A percentile compares a stretch with the other conserved stretches of the same genome.
Evolutionary conservation across 306 rosid genomes (phyloP).

Genomic region (Malus sieversii): DNA sequence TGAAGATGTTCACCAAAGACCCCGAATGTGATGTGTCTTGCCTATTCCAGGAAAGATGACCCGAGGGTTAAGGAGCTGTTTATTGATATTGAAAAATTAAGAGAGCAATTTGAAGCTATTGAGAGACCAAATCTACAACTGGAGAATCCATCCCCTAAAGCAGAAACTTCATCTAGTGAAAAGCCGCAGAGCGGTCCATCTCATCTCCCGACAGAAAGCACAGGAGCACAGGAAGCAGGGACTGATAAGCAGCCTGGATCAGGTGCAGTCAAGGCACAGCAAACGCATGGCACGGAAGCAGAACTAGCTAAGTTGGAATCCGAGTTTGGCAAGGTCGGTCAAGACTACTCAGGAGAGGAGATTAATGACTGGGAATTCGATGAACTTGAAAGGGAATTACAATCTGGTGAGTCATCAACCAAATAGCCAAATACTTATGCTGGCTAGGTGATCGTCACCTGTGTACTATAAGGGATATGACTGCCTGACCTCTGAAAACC

Average conservation of each 20-base stretch:
- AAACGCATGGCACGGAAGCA: conserved; percentile 52
- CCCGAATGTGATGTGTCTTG: conserved; percentile 4
- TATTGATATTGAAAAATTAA: conserved; percentile 56
- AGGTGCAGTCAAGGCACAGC: conserved; percentile 36
- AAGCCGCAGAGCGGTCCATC: conserved; percentile 26
- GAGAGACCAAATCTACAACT: conserved; percentile 81
- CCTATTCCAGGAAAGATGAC: conserved; percentile 67
- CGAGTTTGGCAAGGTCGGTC: conserved; percentile 74
- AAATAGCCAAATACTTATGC: conserved; percentile 17
- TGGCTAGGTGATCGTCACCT: conserved; percentile 13
- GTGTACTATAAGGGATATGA: conserved; percentile 23
- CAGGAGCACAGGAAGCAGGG: conserved; percentile 22
- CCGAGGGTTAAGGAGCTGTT: conserved; percentile 62
- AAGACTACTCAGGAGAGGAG: conserved; percentile 71
- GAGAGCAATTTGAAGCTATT: conserved; percentile 57
- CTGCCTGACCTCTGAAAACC: conserved; percentile 22
- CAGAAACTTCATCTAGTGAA: conserved; percentile 41
- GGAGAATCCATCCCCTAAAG: conserved; percentile 56
- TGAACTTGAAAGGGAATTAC: conserved; percentile 85
- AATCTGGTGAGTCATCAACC: conserved; percentile 42
- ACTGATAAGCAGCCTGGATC: conserved; percentile 31
- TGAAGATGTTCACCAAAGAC: not conserved
- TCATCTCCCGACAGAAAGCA: conserved; percentile 21
- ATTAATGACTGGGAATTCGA: conserved; percentile 96
- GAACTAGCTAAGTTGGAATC: conserved; percentile 88